Percentiles rank a stretch among this genome's conserved stretches.
Evolutionary conservation across 768 basidiomycete genomes (phyloP).

Genomic region (Artomyces pyxidatus): DNA sequence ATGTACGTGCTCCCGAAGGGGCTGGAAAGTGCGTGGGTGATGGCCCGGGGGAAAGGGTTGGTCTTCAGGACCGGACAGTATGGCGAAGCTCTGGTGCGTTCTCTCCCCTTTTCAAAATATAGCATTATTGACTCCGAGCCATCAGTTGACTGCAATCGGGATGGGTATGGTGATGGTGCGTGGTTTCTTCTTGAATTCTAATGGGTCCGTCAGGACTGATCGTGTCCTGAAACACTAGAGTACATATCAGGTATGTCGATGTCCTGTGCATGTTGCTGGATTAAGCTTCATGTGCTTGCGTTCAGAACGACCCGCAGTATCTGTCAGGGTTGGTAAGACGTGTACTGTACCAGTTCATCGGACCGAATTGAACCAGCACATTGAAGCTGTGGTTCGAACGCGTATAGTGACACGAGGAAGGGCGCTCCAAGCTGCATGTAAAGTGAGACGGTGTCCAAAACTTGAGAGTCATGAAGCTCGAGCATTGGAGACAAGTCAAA

Average conservation of each 20-base stretch:
- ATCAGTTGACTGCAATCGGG: constrained; percentile 59
- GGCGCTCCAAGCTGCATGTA: too few species aligned
- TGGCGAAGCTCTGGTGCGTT: constrained; percentile 57
- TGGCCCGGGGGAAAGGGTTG: constrained; percentile 65
- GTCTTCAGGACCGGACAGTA: constrained; percentile 64
- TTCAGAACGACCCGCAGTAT: constrained; percentile 65
- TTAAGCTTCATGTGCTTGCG: background rate
- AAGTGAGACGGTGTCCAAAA: too few species aligned
- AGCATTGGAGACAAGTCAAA: too few species aligned
- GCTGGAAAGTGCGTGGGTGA: constrained; percentile 85
- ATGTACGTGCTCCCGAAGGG: constrained; percentile 90
- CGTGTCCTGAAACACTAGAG: too few species aligned
- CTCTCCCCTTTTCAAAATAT: background rate
- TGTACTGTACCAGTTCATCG: constrained; percentile 84
- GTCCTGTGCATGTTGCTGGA: background rate
- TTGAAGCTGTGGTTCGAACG: too few species aligned
- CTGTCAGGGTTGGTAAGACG: constrained; percentile 74
- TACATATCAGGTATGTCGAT: constrained; percentile 55
- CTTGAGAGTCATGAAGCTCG: too few species aligned
- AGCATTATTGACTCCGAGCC: too few species aligned
- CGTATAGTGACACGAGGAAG: too few species aligned
- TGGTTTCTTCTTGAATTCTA: background rate
- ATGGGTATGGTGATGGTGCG: constrained; percentile 90
- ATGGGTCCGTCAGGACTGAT: too few species aligned
- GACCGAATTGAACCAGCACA: constrained; percentile 50